Percentiles rank a stretch among this genome's conserved stretches.
Conservation (phyloP, 2,329 filamentous ascomycete genomes). For the Beauveria asiatica region DNA sequence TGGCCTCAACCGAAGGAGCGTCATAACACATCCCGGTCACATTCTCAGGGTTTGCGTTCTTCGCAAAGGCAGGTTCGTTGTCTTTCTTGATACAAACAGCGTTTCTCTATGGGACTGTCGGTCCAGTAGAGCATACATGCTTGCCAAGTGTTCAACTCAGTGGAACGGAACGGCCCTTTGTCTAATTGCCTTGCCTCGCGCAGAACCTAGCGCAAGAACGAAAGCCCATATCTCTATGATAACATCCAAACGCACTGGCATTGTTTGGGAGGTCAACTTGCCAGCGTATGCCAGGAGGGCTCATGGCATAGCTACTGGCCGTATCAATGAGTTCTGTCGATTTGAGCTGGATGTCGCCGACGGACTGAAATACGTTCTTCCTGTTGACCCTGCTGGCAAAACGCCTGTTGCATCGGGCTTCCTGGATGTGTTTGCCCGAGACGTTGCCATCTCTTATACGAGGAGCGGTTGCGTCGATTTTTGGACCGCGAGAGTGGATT, state of each 20-base stretch:
- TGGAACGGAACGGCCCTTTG: constrained; percentile 67
- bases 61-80: constrained; percentile 66
- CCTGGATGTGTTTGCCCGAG: constrained; percentile 76
- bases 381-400: constrained; percentile 79
- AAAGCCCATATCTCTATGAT: constrained; percentile 72
- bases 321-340: constrained; percentile 56
- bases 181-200: constrained; percentile 62
- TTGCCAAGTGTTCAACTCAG: constrained; percentile 44
- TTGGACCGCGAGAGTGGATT: constrained; percentile 73
- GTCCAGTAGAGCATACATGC: constrained; percentile 44
- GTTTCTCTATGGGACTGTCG: constrained; percentile 77
- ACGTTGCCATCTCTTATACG: constrained; percentile 81
- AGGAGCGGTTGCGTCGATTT: constrained; percentile 66
- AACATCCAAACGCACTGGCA: constrained; percentile 65
- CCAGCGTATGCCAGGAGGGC: constrained; percentile 36
- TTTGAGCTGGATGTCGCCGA: constrained; percentile 58
- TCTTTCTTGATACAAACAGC: constrained; percentile 65
- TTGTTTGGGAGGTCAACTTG: constrained; percentile 71
- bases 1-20: constrained; percentile 55
- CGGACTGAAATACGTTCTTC: constrained; percentile 60
- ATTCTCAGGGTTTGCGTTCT: constrained; percentile 76
- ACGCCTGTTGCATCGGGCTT: constrained; percentile 64
- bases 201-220: constrained; percentile 46
- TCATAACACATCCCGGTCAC: constrained; percentile 57
- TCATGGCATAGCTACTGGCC: constrained; percentile 16